Evolutionary conservation across 208 protist genomes (phyloP).

Genomic region (Wallacemonas sp.): DNA sequence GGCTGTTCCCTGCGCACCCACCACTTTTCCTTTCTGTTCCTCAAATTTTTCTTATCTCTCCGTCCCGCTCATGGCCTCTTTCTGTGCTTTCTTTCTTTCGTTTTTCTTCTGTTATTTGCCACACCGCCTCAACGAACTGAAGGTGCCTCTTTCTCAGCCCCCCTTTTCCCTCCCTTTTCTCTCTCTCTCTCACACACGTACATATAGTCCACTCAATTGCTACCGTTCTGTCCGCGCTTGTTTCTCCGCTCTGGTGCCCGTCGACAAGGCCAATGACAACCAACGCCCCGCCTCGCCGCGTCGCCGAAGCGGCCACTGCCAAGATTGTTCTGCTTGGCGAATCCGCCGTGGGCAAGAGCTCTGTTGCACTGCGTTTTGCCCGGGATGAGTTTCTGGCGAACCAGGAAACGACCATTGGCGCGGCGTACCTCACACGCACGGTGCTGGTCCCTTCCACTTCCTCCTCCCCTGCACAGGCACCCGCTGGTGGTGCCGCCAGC

Average conservation of each 20-base stretch:
- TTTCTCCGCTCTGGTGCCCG: neutral
- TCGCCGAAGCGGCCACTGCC: constrained; percentile 37
- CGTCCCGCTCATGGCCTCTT: neutral
- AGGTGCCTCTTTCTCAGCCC: neutral
- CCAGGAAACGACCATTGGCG: constrained; percentile 88
- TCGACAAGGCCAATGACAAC: neutral
- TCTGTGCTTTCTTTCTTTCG: neutral
- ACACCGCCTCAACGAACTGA: neutral
- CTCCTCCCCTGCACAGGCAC: constrained; percentile 6
- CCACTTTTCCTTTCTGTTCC: constrained; percentile 7
- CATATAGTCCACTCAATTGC: neutral
- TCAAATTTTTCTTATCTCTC: neutral
- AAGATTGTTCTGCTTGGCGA: constrained; percentile 92
- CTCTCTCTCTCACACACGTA: neutral
- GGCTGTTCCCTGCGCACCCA: too few species aligned
- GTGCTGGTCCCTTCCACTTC: constrained; percentile 50
- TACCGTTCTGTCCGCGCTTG: constrained; percentile 1
- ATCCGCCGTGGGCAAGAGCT: constrained; percentile 88
- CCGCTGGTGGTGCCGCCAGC: neutral
- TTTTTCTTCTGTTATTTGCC: neutral
- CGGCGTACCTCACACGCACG: constrained; percentile 81
- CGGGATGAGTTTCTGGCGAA: constrained; percentile 82
- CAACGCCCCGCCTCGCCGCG: constrained; percentile 7
- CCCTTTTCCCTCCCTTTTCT: neutral
- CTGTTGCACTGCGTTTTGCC: constrained; percentile 83